Base-by-base conservation (phyloP, 805 yeast genomes). In the Sungouiozyma ichnusensis region DNA sequence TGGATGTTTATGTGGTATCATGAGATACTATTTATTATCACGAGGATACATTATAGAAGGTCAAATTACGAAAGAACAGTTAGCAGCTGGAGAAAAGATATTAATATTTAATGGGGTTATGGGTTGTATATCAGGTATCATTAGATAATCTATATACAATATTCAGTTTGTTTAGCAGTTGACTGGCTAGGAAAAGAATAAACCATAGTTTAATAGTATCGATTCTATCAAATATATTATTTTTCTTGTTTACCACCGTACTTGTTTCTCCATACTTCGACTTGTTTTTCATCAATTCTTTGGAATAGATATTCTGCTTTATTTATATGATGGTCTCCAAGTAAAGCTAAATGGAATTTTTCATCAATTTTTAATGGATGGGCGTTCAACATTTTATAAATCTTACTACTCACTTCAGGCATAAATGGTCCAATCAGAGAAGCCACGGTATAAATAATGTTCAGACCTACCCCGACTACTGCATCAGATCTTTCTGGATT, bases 271-370 rank as follows among this genome's bases (percentile, higher is more conserved):
- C 97, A 86, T 56, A 77, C 82, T 8, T 77, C 92, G 48, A 88
- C 72, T 71, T 83, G 81, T 67, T 79, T 79, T 57, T 85, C 94
- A 51, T 90, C 97, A 53, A 92, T 92, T 68, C 96, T 79, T 58
- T 73, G 75, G 74, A 92, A 92, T 67, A 92, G 71, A 66, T 92
- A 87, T 67, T 85, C 85, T 15, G 97, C 90, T 60, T 85, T 80
- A 48, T 86, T 90, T 48, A 92, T 82, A 65, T 81, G 77, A 64
- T 92, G 98, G 31, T 94, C 96, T 31, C 74, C 76, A 53, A 71
- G 66, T 50, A 92, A 70, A 38, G 79, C 75, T 42, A 83, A 62
- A 46, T 78, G 76, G 58, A 90, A 82, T 48, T 72, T 67, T 58
- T 86, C 86, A 20, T 87, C 85, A 48, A 88, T 90, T 39, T 75